Conservation (phyloP, 805 yeast species). For the Candida sphagnicola region DNA sequence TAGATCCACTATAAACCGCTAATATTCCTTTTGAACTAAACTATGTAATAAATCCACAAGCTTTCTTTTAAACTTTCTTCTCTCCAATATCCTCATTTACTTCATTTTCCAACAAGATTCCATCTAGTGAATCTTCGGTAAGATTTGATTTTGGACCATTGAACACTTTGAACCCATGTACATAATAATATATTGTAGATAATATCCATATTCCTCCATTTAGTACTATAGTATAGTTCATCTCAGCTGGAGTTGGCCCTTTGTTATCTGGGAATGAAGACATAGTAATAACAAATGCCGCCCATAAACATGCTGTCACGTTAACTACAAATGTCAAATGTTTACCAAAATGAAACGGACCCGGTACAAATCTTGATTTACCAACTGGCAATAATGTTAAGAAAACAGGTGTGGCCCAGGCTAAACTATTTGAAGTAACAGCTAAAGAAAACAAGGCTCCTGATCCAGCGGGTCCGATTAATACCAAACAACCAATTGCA, state of each 20-base stretch:
- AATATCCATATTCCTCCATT: conserved; percentile 58
- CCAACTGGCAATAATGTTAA: conserved; percentile 50
- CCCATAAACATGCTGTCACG: conserved; percentile 44
- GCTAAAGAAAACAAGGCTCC: conserved; percentile 64
- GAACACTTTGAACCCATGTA: conserved; percentile 51
- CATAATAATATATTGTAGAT: conserved; percentile 47
- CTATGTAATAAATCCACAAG: too few relatives aligned
- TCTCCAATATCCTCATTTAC: conserved; percentile 3
- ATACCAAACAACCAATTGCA: conserved; percentile 52
- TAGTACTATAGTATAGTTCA: conserved; percentile 71
- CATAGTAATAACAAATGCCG: conserved; percentile 49
- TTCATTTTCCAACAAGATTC: neutral
- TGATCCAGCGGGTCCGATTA: conserved; percentile 54
- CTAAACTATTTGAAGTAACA: conserved; percentile 58
- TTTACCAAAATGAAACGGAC: conserved; percentile 62
- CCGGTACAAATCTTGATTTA: conserved; percentile 52
- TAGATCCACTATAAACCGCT: too few relatives aligned
- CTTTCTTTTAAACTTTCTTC: conserved; percentile 2
- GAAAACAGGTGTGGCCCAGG: conserved; percentile 61
- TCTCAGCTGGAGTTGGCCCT: conserved; percentile 38
- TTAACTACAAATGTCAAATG: conserved; percentile 42
- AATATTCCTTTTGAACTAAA: too few relatives aligned
- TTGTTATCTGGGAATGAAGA: conserved; percentile 57
- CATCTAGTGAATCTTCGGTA: conserved; percentile 7
- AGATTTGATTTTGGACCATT: conserved; percentile 47